These are phyloP conservation scores for Phialocephala subalpina DNA, from an alignment of 2,329 filamentous ascomycete species.

Conservation along the genomic window DNA sequence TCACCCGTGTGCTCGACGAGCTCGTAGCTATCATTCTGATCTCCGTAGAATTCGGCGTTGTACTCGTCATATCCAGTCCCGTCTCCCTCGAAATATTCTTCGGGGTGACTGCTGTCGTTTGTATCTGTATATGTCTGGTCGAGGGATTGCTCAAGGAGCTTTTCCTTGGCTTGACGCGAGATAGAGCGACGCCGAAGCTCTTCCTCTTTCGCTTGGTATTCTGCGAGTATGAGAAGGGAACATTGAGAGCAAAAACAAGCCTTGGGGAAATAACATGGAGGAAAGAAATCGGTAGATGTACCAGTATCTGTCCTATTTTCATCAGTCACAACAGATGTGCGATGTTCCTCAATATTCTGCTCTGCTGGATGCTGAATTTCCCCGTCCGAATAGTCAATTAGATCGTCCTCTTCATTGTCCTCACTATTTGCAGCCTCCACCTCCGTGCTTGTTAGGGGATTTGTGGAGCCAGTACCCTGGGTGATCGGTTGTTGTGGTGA, in stretches of 20 bases:
- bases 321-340: slow-evolving; percentile 16
- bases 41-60: background rate
- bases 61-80: slow-evolving; percentile 48
- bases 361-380: slow-evolving; percentile 43
- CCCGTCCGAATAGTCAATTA: slow-evolving; percentile 59
- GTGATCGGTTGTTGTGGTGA: background rate
- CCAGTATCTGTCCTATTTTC: slow-evolving; percentile 34
- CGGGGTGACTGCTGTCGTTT: slow-evolving; percentile 16
- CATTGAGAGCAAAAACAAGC: slow-evolving; percentile 41
- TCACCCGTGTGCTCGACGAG: background rate
- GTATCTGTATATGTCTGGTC: slow-evolving; percentile 12
- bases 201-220: slow-evolving; percentile 37
- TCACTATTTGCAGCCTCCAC: slow-evolving; percentile 5
- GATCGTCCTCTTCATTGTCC: slow-evolving; percentile 47
- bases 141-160: slow-evolving; percentile 1
- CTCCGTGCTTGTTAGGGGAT: background rate
- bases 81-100: slow-evolving; percentile 36
- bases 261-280: slow-evolving; percentile 33
- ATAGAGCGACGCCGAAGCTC: slow-evolving; percentile 35
- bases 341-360: slow-evolving; percentile 14
- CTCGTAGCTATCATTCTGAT: background rate
- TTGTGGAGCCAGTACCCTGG: slow-evolving; percentile 5
- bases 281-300: slow-evolving; percentile 37
- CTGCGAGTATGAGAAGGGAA: slow-evolving; percentile 33
- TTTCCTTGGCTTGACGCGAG: slow-evolving; percentile 23